Conservation (phyloP, 2,329 filamentous ascomycete genomes). For the Xylaria sp. region DNA sequence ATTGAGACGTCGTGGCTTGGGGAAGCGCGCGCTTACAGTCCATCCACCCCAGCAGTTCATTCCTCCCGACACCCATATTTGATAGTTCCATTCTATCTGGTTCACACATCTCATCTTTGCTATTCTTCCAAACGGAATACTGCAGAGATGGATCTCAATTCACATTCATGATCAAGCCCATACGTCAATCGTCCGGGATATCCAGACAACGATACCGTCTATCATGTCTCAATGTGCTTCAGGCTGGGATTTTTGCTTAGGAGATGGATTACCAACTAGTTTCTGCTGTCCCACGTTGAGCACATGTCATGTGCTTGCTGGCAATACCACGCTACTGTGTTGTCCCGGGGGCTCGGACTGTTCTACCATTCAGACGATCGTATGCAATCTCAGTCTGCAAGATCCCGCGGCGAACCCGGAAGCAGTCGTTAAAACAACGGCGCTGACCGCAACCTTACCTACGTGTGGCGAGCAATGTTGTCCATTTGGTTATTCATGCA, state of each 20-base stretch:
- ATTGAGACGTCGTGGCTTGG: neutral
- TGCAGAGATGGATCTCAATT: neutral
- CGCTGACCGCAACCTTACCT: neutral
- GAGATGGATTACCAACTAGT: neutral
- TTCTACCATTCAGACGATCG: neutral
- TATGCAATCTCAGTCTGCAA: neutral
- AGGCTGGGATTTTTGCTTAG: neutral
- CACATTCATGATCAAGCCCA: neutral
- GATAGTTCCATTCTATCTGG: neutral
- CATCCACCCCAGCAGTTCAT: neutral
- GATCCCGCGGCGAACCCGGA: neutral
- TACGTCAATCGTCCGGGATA: neutral
- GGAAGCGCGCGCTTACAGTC: neutral
- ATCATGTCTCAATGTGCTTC: conserved; percentile 2
- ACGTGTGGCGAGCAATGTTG: neutral
- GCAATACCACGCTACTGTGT: neutral
- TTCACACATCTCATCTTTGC: neutral
- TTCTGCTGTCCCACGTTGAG: neutral
- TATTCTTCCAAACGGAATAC: neutral
- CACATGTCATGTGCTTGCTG: neutral
- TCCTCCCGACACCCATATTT: neutral
- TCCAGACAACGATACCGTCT: neutral
- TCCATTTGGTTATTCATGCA: neutral
- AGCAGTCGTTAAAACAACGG: neutral
- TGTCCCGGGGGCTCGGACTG: neutral